These are phyloP conservation scores for Septoria linicola DNA, from an alignment of 2,329 filamentous ascomycete species.

Conservation along the genomic window DNA sequence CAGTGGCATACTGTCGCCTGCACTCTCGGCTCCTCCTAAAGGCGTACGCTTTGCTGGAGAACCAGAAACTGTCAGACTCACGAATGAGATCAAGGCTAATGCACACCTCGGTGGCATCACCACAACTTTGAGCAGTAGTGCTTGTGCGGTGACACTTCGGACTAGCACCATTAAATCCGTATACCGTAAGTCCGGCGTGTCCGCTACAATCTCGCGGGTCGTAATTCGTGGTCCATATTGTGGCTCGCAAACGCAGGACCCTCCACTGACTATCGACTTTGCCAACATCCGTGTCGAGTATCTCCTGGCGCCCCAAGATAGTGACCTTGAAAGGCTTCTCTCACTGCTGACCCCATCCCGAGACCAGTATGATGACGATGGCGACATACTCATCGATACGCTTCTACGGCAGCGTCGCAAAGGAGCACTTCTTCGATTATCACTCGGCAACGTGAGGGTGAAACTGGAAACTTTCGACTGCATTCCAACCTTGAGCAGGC, in stretches of 20 bases:
- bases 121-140: constrained; percentile 73
- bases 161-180: constrained; percentile 81
- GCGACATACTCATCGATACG: constrained; percentile 93
- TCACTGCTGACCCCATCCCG: constrained; percentile 89
- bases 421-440: constrained; percentile 74
- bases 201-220: constrained; percentile 72
- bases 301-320: constrained; percentile 68
- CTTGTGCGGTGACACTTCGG: constrained; percentile 70
- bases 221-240: constrained; percentile 66
- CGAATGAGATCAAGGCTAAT: constrained; percentile 63
- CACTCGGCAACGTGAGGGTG: constrained; percentile 63
- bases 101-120: constrained; percentile 72
- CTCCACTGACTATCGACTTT: constrained; percentile 26
- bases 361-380: constrained; percentile 81
- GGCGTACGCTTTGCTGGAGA: constrained; percentile 59
- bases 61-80: constrained; percentile 31
- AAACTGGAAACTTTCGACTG: constrained; percentile 63
- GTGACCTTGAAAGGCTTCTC: constrained; percentile 77
- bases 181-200: constrained; percentile 69
- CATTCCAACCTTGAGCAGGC: constrained; percentile 64
- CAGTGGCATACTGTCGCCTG: constrained; percentile 39
- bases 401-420: constrained; percentile 82
- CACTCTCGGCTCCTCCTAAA: constrained; percentile 41
- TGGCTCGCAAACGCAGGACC: constrained; percentile 41
- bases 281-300: constrained; percentile 66